phyloP scores from a whole-genome alignment of 352 stramenopile genomes.

The Pythium myriotylum region DNA sequence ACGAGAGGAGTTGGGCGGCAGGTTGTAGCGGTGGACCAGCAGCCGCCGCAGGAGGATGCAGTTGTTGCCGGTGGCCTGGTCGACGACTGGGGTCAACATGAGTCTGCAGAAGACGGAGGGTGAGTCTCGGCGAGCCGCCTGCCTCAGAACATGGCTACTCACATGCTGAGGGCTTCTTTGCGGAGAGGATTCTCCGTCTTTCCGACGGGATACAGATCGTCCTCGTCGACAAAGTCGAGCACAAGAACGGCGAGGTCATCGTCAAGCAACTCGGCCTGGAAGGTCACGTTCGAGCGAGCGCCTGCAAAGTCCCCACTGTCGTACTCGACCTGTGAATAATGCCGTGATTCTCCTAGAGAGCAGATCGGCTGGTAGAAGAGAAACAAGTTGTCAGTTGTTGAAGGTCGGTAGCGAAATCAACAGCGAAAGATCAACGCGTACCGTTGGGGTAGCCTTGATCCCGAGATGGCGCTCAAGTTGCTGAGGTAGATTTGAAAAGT shows the following conservation, averaged over 20 bases:
- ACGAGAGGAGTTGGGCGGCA: slow-evolving; percentile 41
- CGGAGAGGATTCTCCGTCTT: slow-evolving; percentile 27
- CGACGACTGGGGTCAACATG: slow-evolving; percentile 35
- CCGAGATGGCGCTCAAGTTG: slow-evolving; percentile 41
- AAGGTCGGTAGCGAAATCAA: no score
- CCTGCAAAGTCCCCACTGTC: slow-evolving; percentile 46
- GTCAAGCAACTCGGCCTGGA: slow-evolving; percentile 39
- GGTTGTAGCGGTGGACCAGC: slow-evolving; percentile 49
- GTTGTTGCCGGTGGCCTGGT: slow-evolving; percentile 35
- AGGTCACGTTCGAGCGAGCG: slow-evolving; percentile 36
- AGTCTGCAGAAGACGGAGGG: slow-evolving; percentile 4
- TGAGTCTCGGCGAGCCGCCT: no score
- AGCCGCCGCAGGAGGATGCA: slow-evolving; percentile 55
- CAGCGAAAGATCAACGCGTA: no score
- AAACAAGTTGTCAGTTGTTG: background rate
- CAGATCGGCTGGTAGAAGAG: slow-evolving; percentile 25
- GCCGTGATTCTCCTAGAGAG: slow-evolving; percentile 30
- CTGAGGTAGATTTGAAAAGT: slow-evolving; percentile 35
- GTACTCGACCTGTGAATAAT: slow-evolving; percentile 46
- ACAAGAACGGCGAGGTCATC: slow-evolving; percentile 40
- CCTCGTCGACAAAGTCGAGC: slow-evolving; percentile 46
- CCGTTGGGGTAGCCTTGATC: slow-evolving; percentile 35
- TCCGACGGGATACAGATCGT: slow-evolving; percentile 41
- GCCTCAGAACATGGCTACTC: no score
- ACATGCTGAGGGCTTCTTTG: slow-evolving; percentile 34